Base-by-base conservation (phyloP, 345 rosid species). In the Boechera retrofracta region DNA sequence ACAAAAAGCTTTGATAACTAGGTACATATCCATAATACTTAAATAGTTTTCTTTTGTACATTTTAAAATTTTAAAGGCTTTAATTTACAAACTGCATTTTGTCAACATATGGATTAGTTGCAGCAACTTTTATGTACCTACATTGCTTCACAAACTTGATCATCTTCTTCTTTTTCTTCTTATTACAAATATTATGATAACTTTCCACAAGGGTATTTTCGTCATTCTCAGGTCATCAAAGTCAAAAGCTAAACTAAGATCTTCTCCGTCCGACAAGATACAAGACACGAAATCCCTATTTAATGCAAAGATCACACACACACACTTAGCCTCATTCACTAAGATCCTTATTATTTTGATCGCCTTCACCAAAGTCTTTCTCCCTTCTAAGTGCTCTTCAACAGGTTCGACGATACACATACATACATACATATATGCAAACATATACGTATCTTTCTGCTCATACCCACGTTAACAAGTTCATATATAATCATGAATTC, bases 91-190 rank as follows among this genome's bases (percentile, higher is more conserved):
- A 65, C 53, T 59, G 12, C 48, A 29, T 66, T 78, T 79, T 79
- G 78, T 79, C 82, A 79, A 79, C 75, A 73, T 67, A 67, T 79
- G 82, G 65, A 79, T 79, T 79, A 79, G 82, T 79, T 79, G 82
- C 71, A 79, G 57, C 82, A 79, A 79, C 82, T 73, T 79, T 73
- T 67, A 59, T 73, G 77, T 53, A 71, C 69, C 63, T 72, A 67
- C 75, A 79, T 79, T 68, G 78, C 82, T 79, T 79, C 78, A 61
- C 59, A 79, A 68, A 79, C 78, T 61, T 67, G 70, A 73, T 60
- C 64, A 60, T 67, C 82, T 67, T 64, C 80, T 77, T 64, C 71
- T 70, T 56, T 36, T 52, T 73, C 56, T 66, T 64, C 66, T 76
- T 33, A 47, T 64, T 32, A 41, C 44, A 55, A 56, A 56, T 39